Percentiles rank a stretch among this genome's conserved stretches.
These are phyloP conservation scores for Paraconiothyrium brasiliense DNA, from an alignment of 2,329 filamentous ascomycete species.

Conservation along the genomic window DNA sequence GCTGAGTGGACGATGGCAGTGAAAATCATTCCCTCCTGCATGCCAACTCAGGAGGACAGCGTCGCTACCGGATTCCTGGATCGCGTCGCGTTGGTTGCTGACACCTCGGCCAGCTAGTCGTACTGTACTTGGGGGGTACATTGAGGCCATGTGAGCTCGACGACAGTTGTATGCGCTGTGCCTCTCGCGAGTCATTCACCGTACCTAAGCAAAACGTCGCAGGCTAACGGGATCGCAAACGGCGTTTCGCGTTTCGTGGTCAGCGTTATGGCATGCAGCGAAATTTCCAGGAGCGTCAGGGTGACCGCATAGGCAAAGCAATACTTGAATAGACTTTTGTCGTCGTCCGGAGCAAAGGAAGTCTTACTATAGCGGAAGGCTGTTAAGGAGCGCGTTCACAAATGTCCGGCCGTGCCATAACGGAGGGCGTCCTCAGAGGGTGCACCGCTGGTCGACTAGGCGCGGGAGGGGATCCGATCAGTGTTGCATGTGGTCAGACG, in stretches of 20 bases:
- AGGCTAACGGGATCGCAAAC: constrained; percentile 12
- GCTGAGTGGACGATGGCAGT: constrained; percentile 20
- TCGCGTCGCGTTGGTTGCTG: constrained; percentile 3
- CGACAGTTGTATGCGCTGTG: constrained; percentile 21
- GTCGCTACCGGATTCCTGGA: constrained; percentile 17
- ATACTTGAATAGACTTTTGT: too few relatives aligned
- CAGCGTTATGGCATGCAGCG: constrained; percentile 30
- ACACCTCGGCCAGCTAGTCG: constrained; percentile 18
- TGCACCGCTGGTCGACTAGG: constrained; percentile 22
- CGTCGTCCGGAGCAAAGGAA: constrained; percentile 34
- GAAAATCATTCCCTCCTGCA: constrained; percentile 23
- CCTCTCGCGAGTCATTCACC: constrained; percentile 33
- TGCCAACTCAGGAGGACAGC: constrained; percentile 20
- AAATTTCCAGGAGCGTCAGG: constrained; percentile 17
- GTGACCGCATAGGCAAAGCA: too few relatives aligned
- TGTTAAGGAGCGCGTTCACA: constrained; percentile 20
- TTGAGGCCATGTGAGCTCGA: constrained; percentile 15
- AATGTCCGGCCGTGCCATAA: neutral
- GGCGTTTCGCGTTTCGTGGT: constrained; percentile 29
- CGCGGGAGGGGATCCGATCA: constrained; percentile 17
- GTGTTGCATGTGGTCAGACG: constrained; percentile 36
- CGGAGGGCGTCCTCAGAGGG: constrained; percentile 12
- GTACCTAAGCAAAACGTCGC: constrained; percentile 7
- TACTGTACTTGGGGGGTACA: constrained; percentile 1
- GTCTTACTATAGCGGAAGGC: constrained; percentile 23